Evolutionary conservation across 2,329 filamentous ascomycete species (phyloP).

Genomic region (Cladorrhinum sp.): DNA sequence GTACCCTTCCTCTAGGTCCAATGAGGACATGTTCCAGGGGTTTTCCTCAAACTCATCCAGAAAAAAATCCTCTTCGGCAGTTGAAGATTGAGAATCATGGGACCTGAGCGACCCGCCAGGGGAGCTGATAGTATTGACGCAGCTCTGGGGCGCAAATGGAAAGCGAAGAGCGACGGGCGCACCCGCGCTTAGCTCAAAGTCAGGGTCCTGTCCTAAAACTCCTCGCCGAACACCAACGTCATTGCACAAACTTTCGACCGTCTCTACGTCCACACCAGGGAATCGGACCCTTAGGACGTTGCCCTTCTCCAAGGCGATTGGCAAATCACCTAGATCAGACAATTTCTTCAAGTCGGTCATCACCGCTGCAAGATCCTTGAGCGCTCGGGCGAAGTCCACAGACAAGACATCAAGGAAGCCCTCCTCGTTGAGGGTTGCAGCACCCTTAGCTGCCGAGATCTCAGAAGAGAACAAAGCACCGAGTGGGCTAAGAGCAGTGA

Average conservation of each 20-base stretch:
- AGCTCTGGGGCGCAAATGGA: slow-evolving; percentile 69
- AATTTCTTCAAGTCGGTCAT: slow-evolving; percentile 79
- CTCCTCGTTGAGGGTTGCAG: slow-evolving; percentile 70
- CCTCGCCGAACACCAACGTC: slow-evolving; percentile 84
- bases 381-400: slow-evolving; percentile 79
- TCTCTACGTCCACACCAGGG: slow-evolving; percentile 80
- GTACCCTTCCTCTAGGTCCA: slow-evolving; percentile 45
- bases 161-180: slow-evolving; percentile 76
- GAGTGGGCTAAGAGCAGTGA: slow-evolving; percentile 80
- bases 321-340: slow-evolving; percentile 75
- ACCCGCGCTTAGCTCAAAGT: slow-evolving; percentile 66
- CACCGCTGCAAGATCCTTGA: slow-evolving; percentile 78
- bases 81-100: slow-evolving; percentile 31
- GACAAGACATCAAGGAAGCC: slow-evolving; percentile 83
- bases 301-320: slow-evolving; percentile 67
- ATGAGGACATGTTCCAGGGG: slow-evolving; percentile 41
- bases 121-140: slow-evolving; percentile 40
- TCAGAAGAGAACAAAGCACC: slow-evolving; percentile 51
- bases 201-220: slow-evolving; percentile 70
- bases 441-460: slow-evolving; percentile 35
- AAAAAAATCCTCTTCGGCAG: slow-evolving; percentile 41
- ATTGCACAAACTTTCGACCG: slow-evolving; percentile 78
- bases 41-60: slow-evolving; percentile 42
- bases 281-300: slow-evolving; percentile 78
- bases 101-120: slow-evolving; percentile 49